Conservation (phyloP, 495 filamentous ascomycete species). For the Aspergillus panamensis region DNA sequence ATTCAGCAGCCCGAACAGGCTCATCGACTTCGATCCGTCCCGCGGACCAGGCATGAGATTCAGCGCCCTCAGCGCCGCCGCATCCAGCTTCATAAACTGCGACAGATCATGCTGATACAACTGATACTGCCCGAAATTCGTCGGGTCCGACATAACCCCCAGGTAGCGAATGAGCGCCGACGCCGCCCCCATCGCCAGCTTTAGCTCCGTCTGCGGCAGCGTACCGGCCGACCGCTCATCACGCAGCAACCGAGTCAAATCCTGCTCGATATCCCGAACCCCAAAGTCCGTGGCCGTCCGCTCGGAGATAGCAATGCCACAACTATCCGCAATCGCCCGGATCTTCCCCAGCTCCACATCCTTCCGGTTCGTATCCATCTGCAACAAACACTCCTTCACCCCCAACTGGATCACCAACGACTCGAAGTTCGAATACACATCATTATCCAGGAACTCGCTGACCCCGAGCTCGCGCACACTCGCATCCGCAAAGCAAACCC, state of each 20-base stretch:
- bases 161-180: conserved; percentile 94
- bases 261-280: conserved; percentile 92
- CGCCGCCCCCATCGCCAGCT: conserved; percentile 94
- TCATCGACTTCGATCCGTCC: conserved; percentile 97
- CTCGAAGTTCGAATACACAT: conserved; percentile 97
- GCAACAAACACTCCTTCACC: conserved; percentile 87
- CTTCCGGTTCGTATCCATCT: conserved; percentile 70
- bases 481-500: conserved; percentile 97
- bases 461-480: conserved; percentile 94
- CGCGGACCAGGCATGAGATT: conserved; percentile 96
- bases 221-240: conserved; percentile 75
- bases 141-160: conserved; percentile 81
- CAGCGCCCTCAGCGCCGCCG: conserved; percentile 86
- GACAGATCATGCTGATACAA: conserved; percentile 96
- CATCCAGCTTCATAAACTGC: conserved; percentile 98
- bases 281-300: conserved; percentile 73
- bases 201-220: conserved; percentile 88
- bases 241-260: conserved; percentile 78
- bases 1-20: conserved; percentile 87
- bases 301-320: conserved; percentile 84
- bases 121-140: conserved; percentile 95
- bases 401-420: conserved; percentile 93
- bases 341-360: conserved; percentile 90
- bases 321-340: conserved; percentile 81
- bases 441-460: conserved; percentile 96